These are phyloP conservation scores for Medakamo hakoo DNA, from an alignment of 139 green algal species.

Conservation along the genomic window DNA sequence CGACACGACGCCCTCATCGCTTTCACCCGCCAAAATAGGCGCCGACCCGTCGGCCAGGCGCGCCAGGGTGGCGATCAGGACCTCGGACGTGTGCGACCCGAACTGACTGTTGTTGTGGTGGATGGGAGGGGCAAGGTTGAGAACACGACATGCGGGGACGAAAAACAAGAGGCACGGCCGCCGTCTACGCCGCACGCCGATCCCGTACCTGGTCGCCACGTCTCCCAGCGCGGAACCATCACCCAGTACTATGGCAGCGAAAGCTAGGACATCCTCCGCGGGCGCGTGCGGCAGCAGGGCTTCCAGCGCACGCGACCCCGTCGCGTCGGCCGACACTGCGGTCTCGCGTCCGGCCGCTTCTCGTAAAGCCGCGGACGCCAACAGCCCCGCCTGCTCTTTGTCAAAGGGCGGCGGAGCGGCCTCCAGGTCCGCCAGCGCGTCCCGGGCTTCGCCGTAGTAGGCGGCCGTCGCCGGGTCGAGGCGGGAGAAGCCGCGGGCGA, in stretches of 20 bases:
- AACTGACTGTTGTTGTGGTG: conserved; percentile 46
- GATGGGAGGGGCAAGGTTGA: too few relatives aligned
- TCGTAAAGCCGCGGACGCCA: conserved; percentile 48
- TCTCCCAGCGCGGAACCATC: background rate
- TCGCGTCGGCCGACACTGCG: conserved; percentile 15
- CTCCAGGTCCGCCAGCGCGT: background rate
- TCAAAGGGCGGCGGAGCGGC: too few relatives aligned
- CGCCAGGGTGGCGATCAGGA: conserved; percentile 16
- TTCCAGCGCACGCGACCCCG: conserved; percentile 48
- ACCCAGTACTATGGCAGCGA: conserved; percentile 9
- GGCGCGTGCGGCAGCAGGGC: conserved; percentile 27
- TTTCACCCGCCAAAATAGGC: too few relatives aligned
- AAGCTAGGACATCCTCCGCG: conserved; percentile 6
- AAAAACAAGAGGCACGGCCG: too few relatives aligned
- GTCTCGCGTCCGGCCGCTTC: conserved; percentile 22
- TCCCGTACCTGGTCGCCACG: conserved; percentile 5
- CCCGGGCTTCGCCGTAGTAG: background rate
- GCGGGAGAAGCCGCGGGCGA: background rate
- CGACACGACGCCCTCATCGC: conserved; percentile 2
- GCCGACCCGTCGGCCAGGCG: background rate
- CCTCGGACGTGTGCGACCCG: conserved; percentile 55
- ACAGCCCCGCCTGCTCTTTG: conserved; percentile 35
- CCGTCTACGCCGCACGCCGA: too few relatives aligned
- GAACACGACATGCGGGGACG: too few relatives aligned
- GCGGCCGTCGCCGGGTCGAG: background rate